Evolutionary conservation across 106 monocot species (phyloP).

Genomic region (Agapanthus africanus): DNA sequence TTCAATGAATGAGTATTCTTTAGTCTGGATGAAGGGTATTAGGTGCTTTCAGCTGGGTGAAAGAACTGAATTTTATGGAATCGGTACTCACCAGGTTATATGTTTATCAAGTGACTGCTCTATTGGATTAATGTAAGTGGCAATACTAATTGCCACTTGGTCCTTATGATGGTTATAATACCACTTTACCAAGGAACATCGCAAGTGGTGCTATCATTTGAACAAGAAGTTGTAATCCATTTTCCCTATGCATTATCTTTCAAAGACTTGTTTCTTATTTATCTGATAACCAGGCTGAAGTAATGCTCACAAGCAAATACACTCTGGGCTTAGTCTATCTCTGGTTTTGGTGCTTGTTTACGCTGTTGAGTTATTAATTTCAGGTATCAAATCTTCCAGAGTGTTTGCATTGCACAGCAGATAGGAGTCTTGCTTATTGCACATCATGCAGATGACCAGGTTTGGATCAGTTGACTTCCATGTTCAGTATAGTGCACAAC

Average conservation of each 20-base stretch:
- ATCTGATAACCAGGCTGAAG: neutral
- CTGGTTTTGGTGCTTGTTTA: neutral
- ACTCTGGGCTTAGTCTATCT: neutral
- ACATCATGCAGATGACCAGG: conserved; percentile 98
- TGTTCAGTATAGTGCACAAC: too few species aligned
- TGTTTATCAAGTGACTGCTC: neutral
- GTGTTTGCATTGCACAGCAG: conserved; percentile 52
- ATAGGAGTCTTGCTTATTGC: conserved; percentile 77
- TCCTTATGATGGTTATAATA: neutral
- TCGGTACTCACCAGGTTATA: neutral
- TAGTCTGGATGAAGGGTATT: neutral
- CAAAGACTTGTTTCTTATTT: neutral
- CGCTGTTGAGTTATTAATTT: conserved; percentile 14
- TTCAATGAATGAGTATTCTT: neutral
- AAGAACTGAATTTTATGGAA: neutral
- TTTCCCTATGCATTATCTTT: neutral
- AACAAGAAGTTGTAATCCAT: neutral
- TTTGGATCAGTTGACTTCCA: conserved; percentile 7
- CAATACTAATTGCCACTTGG: neutral
- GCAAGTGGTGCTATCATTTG: neutral
- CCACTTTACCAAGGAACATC: neutral
- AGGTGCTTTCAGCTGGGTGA: neutral
- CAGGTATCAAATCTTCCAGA: conserved; percentile 80
- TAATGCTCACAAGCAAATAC: neutral
- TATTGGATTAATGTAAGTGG: neutral